Evolutionary conservation across 2,329 filamentous ascomycete species (phyloP), one percentile per base, ranked within the genome.

Genomic region (Drechslerella coelobrocha): DNA sequence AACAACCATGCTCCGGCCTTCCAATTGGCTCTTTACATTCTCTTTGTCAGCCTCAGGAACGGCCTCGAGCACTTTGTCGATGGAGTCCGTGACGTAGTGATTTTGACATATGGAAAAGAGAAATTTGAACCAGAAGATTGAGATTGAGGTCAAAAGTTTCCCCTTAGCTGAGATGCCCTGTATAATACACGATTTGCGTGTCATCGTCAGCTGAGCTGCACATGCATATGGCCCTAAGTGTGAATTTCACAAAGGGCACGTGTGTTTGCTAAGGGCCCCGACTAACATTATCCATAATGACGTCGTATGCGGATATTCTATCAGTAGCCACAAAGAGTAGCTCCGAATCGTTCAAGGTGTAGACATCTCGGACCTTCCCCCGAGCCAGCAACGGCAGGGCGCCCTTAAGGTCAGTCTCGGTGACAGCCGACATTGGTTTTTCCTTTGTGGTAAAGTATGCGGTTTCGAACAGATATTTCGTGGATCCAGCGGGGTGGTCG

Each of bases 291-390:
- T 85, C 81, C 83, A 96, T 87, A 75, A 96, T 86, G 75, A 95
- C 91, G 84, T 97, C 93, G 82, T 93, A 97, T 61, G 94, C 94
- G 23, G 91, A 96, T 78, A 97, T 94, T 74, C 94, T 89, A 81
- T 97, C 92, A 12, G 90, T 89, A 23, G 90, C 89, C 61, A 92
- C 87, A 78, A 96, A 93, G 62, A 96, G 87, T 2, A 96, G 85
- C 1, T 86, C 89, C 62, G 84, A 80, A 41, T 86, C 81, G 77
- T 90, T 86, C 59, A 95, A 81, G 72, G 85, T 83, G 79, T 91
- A 96, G 37, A 95, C 84, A 77, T 95, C 90, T 76, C 91, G 86
- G 24, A 95, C 91, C 81, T 95, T 95, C 73, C 86, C 86, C 39
- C 83, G 82, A 6, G 85, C 84, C 50, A 88, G 78, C 56, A 83